These are phyloP conservation scores for barley (Hordeum vulgare) DNA, from an alignment of 176 grass and related monocot genomes.

Conservation along the genomic window MorexV3_pseudomolecules_assembly NC_058519.1:409681885-409682384, in stretches of 20 bases:
- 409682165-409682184: conserved; percentile 36
- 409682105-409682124: conserved; percentile 54
- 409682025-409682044: conserved; percentile 88
- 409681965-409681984: conserved; percentile 38
- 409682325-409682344: not conserved
- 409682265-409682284: not conserved
- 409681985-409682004: conserved; percentile 89
- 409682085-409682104: conserved; percentile 43
- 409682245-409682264: not conserved
- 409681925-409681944: not conserved
- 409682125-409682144: conserved; percentile 65
- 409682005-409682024: conserved; percentile 84
- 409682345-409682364: not conserved
- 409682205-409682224: not conserved
- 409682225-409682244: not conserved
- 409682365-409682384: too few relatives aligned
- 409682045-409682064: conserved; percentile 55
- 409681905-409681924: not conserved
- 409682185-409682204: conserved; percentile 28
- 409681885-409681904: not conserved
- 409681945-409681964: not conserved
- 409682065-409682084: conserved; percentile 77
- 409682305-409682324: too few relatives aligned
- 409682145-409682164: conserved; percentile 44
- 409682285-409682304: not conserved